Evolutionary conservation across 495 filamentous ascomycete species (phyloP), one percentile per base, ranked within the genome.

Genomic region (Talaromyces nanjingensis): DNA sequence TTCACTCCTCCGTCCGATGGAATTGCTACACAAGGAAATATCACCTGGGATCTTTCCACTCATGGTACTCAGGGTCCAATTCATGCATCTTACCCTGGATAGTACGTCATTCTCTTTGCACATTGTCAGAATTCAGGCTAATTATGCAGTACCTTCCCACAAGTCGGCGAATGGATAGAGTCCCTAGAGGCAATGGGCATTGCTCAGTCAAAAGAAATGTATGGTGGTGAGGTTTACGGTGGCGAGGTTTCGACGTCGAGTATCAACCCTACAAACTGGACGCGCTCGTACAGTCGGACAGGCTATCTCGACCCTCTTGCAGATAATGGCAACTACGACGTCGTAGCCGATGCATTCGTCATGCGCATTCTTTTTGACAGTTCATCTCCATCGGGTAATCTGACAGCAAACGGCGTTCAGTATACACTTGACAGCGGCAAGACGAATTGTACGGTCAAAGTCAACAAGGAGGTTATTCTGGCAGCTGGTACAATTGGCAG

Each of bases 401-500:
- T 73, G 24, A 71, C 66, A 3, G 73, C 71, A 1, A 73, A 60
- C 29, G 65, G 67, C 42, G 71, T 74, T 16, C 70, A 76, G 62
- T 76, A 76, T 47, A 74, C 72, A 0, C 59, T 63, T 7, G 68
- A 75, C 54, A 62, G 63, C 20, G 73, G 72, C 3, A 59, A 61
- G 7, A 74, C 73, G 1, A 73, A 62, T 16, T 59, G 60, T 61
- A 71, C 67, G 27, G 73, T 77, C 53, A 69, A 67, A 27, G 76
- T 78, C 2, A 76, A 70, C 11, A 78, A 77, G 57, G 84, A 87
- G 67, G 81, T 86, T 20, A 86, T 87, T 64, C 65, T 87, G 5
- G 70, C 84, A 0, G 79, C 81, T 59, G 84, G 84, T 11, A 68
- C 79, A 24, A 75, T 86, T 64, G 83, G 83, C 65, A 79, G 81